These are phyloP conservation scores for Mycena chlorophos DNA, from an alignment of 768 basidiomycete genomes.

Conservation along the genomic window DNA sequence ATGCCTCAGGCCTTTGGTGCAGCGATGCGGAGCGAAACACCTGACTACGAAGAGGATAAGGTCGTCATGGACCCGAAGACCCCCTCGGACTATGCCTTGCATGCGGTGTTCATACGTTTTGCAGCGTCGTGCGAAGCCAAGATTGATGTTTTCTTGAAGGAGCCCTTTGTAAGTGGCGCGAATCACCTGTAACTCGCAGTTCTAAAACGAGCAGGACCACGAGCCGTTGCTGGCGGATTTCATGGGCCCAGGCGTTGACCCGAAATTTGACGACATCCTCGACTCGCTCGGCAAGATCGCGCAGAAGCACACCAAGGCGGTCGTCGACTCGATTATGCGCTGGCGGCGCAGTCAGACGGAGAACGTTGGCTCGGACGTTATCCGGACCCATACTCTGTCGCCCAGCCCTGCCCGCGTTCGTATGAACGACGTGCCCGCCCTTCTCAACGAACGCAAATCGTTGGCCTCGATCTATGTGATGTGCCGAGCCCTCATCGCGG, in stretches of 20 bases:
- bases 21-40: constrained; percentile 51
- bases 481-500: constrained; percentile 80
- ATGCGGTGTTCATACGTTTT: constrained; percentile 86
- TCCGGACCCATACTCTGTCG: constrained; percentile 50
- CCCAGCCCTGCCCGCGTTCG: constrained; percentile 38
- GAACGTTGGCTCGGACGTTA: constrained; percentile 50
- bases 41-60: constrained; percentile 68
- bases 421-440: constrained; percentile 46
- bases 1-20: constrained; percentile 64
- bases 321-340: constrained; percentile 82
- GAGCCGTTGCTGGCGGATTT: constrained; percentile 66
- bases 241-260: constrained; percentile 73
- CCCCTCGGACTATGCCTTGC: constrained; percentile 85
- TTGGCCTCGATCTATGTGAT: constrained; percentile 87
- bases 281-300: constrained; percentile 83
- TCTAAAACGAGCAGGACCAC: constrained; percentile 51
- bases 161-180: constrained; percentile 56
- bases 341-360: constrained; percentile 83
- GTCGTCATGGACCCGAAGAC: constrained; percentile 72
- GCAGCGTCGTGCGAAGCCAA: constrained; percentile 77
- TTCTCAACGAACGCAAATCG: constrained; percentile 72
- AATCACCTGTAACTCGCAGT: background rate
- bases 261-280: constrained; percentile 83
- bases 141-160: constrained; percentile 71
- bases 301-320: constrained; percentile 78